Conservation (phyloP, 441 rosid genomes). For the Bruguiera hainesii region DNA sequence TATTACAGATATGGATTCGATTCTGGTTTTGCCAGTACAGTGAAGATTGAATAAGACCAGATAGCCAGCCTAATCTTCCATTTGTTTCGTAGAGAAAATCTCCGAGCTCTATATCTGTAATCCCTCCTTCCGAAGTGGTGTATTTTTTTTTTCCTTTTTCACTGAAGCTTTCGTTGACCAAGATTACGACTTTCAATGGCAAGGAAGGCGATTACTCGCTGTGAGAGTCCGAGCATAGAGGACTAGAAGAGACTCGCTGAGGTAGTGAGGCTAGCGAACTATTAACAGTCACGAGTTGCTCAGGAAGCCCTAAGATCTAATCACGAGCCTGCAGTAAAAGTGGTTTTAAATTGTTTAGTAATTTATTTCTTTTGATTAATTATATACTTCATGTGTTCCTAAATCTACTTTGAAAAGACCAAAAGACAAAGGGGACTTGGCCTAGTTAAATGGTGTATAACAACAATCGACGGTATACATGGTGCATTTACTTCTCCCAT, state of each 20-base stretch:
- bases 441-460: neutral
- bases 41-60: neutral
- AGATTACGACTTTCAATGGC: slow-evolving; percentile 17
- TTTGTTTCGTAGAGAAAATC: neutral
- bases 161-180: slow-evolving; percentile 20
- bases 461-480: neutral
- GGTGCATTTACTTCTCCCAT: neutral
- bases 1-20: neutral
- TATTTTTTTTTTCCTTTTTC: slow-evolving; percentile 14
- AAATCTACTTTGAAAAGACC: slow-evolving; percentile 9
- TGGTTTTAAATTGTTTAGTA: slow-evolving; percentile 1
- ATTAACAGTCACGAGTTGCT: neutral
- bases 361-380: neutral
- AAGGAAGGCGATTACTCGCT: slow-evolving; percentile 7
- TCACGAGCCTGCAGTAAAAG: slow-evolving; percentile 19
- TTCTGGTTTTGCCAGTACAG: slow-evolving; percentile 1
- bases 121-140: slow-evolving; percentile 13
- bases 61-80: slow-evolving; percentile 11
- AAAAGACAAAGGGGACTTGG: neutral
- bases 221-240: slow-evolving; percentile 15
- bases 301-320: slow-evolving; percentile 21
- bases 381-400: neutral
- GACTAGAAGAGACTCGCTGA: neutral
- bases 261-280: neutral
- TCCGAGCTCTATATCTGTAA: slow-evolving; percentile 1